Evolutionary conservation across 768 basidiomycete genomes (phyloP), one percentile per base, ranked within the genome.

Genomic region (Serendipita indica): DNA sequence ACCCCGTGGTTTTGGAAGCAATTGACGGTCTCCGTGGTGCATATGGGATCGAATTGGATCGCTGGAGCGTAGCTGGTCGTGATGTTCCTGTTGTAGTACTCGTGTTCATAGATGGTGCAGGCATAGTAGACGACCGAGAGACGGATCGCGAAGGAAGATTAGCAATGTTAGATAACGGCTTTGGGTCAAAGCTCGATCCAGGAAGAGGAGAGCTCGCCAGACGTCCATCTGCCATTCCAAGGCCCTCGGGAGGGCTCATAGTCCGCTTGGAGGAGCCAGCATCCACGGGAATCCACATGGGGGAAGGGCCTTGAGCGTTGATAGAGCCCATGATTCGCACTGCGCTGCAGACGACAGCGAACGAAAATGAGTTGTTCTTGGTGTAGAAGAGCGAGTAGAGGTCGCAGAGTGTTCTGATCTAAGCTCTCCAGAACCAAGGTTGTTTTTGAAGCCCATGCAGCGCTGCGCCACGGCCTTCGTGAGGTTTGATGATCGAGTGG

Each of bases 11-110:
- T n/a, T n/a, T n/a, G n/a, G n/a, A n/a, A n/a, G n/a, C n/a, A n/a
- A n/a, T n/a, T n/a, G n/a, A n/a, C n/a, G n/a, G n/a, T n/a, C n/a
- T n/a, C n/a, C 10, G 49, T 25, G 22, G 25, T 7, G 49, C 49
- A 30, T 54, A 43, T 43, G 41, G 22, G 25, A 54, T 54, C 22
- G 49, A 54, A n/a, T 54, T 54, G 10, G 49, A 54, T 54, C 49
- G 49, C 32, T 54, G 49, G 25, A 54, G 49, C n/a, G 49, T 25
- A 33, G 22, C n/a, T 27, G 49, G 10, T 28, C 49, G 10, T 18
- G 30, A 20, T 16, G 49, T 3, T 25, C 22, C 10, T 7, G 32
- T 30, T 10, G 49, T n/a, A 30, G 22, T 10, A 18, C 25, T 54
- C 12, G 25, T 54, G 10, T 16, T 5, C 7, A 30, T 18, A n/a